Evolutionary conservation across 164 flowering plant species (phyloP), one percentile per base, ranked within the genome.

Genomic region (Hamamelis virginiana): DNA sequence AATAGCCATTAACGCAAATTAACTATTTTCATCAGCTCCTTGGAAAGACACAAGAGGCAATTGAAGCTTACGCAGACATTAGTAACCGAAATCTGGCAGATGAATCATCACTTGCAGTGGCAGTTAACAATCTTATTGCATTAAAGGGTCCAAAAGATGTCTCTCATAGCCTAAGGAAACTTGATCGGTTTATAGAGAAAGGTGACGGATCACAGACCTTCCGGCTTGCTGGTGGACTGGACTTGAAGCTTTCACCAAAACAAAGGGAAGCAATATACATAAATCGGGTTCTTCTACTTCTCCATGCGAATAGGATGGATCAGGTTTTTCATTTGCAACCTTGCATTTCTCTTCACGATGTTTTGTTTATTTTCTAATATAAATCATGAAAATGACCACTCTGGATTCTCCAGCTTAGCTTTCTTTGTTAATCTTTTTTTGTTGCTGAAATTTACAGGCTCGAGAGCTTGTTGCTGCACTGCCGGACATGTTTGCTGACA

Each of bases 51-150:
- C 83, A 82, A 81, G 97, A 92, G 75, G 97, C 97, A 33, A 48
- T 76, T 51, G 89, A 79, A 71, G 77, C 88, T 65, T 95, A 88
- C 66, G 55, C 80, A 26, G 85, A 80, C 60, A 75, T 87, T 25
- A 82, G 91, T 63, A 90, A 80, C 53, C 82, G 86, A 70, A 84
- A 89, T 76, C 67, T 86, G 65, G 93, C 88, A 1, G 98, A 96
- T 74, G 91, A 88, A 66, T 72, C 89, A 73, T 90, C 98, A 66
- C 79, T 87, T 77, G 95, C 96, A 4, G 91, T 93, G 74, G 98
- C 98, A 23, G 86, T 81, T 69, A 96, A 90, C 83, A 93, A 96
- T 73, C 79, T 96, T 44, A 77, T 91, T 72, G 70, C 89, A 9
- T 69, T 90, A 68, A 93, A 81, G 81, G 95, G 94, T 63, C 76